A percentile compares a stretch with the other conserved stretches of the same genome.
phyloP scores from a whole-genome alignment of 768 basidiomycete species.

The Ephemerocybe angulata region DNA sequence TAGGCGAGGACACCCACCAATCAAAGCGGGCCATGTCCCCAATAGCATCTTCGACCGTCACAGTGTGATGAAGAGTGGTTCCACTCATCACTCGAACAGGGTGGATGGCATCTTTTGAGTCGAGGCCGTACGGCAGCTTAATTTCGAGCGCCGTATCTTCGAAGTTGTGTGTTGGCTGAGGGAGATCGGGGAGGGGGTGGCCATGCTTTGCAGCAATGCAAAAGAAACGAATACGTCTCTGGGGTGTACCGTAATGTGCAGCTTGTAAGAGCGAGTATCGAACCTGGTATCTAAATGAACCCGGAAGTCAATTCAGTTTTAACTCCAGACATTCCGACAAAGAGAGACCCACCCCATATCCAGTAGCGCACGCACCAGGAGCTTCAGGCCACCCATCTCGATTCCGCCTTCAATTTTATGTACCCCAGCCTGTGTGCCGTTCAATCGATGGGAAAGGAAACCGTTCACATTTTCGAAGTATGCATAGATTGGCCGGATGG shows the following conservation, averaged over 20 bases:
- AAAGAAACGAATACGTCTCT: conserved; percentile 52
- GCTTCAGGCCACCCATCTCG: conserved; percentile 70
- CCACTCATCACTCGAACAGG: conserved; percentile 49
- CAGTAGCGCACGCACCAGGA: conserved; percentile 55
- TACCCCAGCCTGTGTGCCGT: conserved; percentile 33
- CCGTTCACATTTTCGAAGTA: conserved; percentile 56
- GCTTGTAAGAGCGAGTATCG: conserved; percentile 50
- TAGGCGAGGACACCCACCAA: conserved; percentile 48
- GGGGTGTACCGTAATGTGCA: conserved; percentile 55
- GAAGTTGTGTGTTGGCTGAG: conserved; percentile 56
- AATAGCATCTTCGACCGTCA: conserved; percentile 72
- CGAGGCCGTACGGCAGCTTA: conserved; percentile 39
- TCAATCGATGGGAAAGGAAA: conserved; percentile 42
- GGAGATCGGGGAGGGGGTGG: conserved; percentile 43
- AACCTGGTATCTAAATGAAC: conserved; percentile 47
- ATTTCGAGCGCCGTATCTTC: conserved; percentile 47
- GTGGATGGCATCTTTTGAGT: conserved; percentile 22
- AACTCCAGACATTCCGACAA: too few species aligned
- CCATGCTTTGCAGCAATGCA: conserved; percentile 45
- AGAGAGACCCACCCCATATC: conserved; percentile 55
- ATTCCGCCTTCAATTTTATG: conserved; percentile 61
- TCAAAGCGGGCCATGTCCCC: conserved; percentile 69
- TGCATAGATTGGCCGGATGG: conserved; percentile 37
- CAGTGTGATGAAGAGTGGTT: conserved; percentile 50
- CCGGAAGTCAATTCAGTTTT: background rate